Conservation (phyloP, 2,329 filamentous ascomycete species). For the Xylaria sp. region DNA sequence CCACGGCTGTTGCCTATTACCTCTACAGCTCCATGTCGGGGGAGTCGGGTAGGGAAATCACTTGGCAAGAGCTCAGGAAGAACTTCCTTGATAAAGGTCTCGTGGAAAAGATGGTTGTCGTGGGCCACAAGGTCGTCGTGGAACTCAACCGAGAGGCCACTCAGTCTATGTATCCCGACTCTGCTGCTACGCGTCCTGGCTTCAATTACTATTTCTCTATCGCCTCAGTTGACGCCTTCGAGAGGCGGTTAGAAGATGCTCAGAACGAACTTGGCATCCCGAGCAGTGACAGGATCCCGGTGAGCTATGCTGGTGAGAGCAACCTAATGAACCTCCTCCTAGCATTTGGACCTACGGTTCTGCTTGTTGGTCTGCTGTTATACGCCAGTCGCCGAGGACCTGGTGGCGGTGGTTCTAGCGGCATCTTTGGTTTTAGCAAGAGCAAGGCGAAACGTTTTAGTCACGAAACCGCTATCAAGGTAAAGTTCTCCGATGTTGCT, state of each 20-base stretch:
- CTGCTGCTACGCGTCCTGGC: conserved; percentile 72
- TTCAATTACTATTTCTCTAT: conserved; percentile 96
- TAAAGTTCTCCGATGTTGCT: conserved; percentile 96
- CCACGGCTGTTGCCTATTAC: conserved; percentile 56
- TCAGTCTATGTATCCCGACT: conserved; percentile 78
- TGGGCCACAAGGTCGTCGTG: conserved; percentile 81
- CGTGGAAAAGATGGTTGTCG: conserved; percentile 90
- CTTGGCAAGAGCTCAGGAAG: conserved; percentile 95
- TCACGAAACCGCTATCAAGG: conserved; percentile 94
- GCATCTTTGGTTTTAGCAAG: conserved; percentile 95
- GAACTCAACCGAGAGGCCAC: conserved; percentile 81
- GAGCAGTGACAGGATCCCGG: conserved; percentile 86
- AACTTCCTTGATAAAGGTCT: conserved; percentile 96
- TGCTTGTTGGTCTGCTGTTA: conserved; percentile 85
- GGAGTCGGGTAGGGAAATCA: conserved; percentile 77
- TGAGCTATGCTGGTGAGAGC: conserved; percentile 84
- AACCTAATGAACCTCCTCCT: conserved; percentile 78
- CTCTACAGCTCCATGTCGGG: conserved; percentile 57
- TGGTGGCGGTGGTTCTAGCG: conserved; percentile 73
- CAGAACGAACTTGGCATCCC: conserved; percentile 90
- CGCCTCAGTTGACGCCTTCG: conserved; percentile 92
- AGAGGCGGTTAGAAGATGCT: conserved; percentile 86
- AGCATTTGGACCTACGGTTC: conserved; percentile 83
- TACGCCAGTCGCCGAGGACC: conserved; percentile 80
- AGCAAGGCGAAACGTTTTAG: conserved; percentile 98